Evolutionary conservation across 2,329 filamentous ascomycete genomes (phyloP).

Genomic region (Cytospora leucostoma): DNA sequence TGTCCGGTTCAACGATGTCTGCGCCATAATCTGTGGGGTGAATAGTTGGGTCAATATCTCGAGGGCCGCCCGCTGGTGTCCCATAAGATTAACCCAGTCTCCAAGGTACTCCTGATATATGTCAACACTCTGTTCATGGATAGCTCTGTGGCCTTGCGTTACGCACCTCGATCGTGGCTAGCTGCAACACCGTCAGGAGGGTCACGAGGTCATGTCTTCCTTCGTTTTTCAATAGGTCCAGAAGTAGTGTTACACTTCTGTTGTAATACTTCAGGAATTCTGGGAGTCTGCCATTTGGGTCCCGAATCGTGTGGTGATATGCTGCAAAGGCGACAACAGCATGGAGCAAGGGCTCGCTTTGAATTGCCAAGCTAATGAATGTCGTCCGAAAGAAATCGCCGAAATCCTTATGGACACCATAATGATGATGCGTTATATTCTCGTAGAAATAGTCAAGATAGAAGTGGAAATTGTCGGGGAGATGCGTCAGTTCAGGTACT

Average conservation of each 20-base stretch:
- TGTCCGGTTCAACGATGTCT: constrained; percentile 69
- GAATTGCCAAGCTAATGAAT: constrained; percentile 71
- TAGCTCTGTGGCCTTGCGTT: too few species aligned
- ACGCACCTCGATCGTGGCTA: constrained; percentile 86
- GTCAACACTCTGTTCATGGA: constrained; percentile 33
- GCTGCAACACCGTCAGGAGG: constrained; percentile 82
- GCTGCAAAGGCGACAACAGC: constrained; percentile 86
- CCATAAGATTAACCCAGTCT: constrained; percentile 91
- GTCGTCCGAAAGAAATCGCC: constrained; percentile 72
- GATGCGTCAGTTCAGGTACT: constrained; percentile 54
- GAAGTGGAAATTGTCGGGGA: constrained; percentile 71
- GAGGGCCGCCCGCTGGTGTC: constrained; percentile 87
- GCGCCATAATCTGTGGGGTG: constrained; percentile 72
- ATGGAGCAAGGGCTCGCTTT: constrained; percentile 78
- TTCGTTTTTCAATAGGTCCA: constrained; percentile 69
- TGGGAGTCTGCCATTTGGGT: constrained; percentile 71
- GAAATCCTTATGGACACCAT: constrained; percentile 71
- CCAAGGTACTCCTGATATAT: constrained; percentile 79
- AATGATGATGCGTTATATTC: constrained; percentile 79
- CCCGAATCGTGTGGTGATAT: constrained; percentile 76
- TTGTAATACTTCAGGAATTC: constrained; percentile 91
- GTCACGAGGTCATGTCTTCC: constrained; percentile 73
- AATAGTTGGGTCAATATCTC: constrained; percentile 78
- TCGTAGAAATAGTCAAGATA: constrained; percentile 79
- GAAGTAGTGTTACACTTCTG: constrained; percentile 75